Conservation (phyloP, 345 rosid species). For the Salix purpurea region DNA sequence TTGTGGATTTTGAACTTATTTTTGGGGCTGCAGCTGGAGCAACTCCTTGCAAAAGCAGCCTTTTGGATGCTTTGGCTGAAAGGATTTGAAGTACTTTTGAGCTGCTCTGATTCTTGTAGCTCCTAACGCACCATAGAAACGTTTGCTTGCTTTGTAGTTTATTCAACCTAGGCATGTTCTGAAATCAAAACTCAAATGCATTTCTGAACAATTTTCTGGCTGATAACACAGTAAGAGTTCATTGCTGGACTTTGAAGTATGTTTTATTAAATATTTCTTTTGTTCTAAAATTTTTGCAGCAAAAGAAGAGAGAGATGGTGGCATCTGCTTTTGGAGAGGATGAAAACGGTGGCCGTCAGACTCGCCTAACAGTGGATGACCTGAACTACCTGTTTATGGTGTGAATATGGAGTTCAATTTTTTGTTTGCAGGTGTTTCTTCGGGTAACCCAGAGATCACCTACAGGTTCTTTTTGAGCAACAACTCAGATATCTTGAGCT, state of each 20-base stretch:
- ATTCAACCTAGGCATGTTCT: background rate
- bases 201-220: background rate
- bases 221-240: background rate
- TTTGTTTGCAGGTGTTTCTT: slow-evolving; percentile 10
- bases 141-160: background rate
- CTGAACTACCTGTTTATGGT: slow-evolving; percentile 79
- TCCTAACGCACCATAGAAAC: background rate
- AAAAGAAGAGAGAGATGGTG: slow-evolving; percentile 93
- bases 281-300: slow-evolving; percentile 35
- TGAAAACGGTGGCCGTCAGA: slow-evolving; percentile 61
- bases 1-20: background rate
- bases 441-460: slow-evolving; percentile 22
- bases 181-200: background rate
- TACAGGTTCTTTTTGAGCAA: slow-evolving; percentile 20
- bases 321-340: slow-evolving; percentile 97
- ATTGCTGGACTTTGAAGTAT: background rate
- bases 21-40: background rate
- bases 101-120: background rate
- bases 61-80: background rate
- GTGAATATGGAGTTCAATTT: slow-evolving; percentile 28
- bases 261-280: background rate
- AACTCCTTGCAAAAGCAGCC: background rate
- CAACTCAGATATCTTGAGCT: slow-evolving; percentile 9
- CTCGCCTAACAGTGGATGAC: slow-evolving; percentile 83
- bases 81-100: background rate